These are phyloP conservation scores for Pyricularia sp. DNA, from an alignment of 2,329 filamentous ascomycete species.

Conservation along the genomic window DNA sequence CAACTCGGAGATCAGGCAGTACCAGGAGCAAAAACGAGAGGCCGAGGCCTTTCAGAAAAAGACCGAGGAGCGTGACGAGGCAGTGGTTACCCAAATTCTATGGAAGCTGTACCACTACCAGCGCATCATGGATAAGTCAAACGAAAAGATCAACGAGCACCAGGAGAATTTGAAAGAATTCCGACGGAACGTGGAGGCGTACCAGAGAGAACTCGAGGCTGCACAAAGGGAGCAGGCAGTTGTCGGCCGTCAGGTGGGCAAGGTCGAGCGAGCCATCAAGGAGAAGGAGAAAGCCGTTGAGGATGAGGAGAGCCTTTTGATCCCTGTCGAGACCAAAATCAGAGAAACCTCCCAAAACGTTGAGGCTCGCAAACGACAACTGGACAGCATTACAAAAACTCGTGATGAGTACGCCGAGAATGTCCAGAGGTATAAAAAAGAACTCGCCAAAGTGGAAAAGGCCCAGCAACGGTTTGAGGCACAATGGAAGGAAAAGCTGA, in stretches of 20 bases:
- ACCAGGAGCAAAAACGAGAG: conserved; percentile 91
- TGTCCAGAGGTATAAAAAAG: conserved; percentile 64
- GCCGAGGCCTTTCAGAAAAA: conserved; percentile 89
- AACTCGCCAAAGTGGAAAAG: conserved; percentile 75
- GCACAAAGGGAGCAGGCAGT: conserved; percentile 74
- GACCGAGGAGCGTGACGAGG: conserved; percentile 77
- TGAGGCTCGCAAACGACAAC: conserved; percentile 52
- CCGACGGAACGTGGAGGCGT: conserved; percentile 74
- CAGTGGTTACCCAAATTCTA: conserved; percentile 82
- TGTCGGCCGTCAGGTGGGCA: conserved; percentile 61
- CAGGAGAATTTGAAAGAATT: conserved; percentile 92
- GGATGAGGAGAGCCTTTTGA: conserved; percentile 69
- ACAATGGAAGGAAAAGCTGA: conserved; percentile 73
- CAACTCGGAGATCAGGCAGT: conserved; percentile 96
- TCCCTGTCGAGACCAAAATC: conserved; percentile 89
- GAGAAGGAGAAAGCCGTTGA: conserved; percentile 78
- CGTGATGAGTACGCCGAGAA: conserved; percentile 55
- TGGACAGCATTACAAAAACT: conserved; percentile 61
- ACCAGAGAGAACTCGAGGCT: conserved; percentile 64
- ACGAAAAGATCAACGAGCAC: conserved; percentile 78
- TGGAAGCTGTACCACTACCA: conserved; percentile 98
- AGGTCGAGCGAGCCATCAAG: conserved; percentile 73
- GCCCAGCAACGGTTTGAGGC: conserved; percentile 79
- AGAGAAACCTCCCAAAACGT: conserved; percentile 61
- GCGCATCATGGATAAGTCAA: conserved; percentile 82